Evolutionary conservation across 179 eudicot genomes (phyloP), one percentile per base, ranked within the genome.

Genomic region (Heliamphora pulchella): DNA sequence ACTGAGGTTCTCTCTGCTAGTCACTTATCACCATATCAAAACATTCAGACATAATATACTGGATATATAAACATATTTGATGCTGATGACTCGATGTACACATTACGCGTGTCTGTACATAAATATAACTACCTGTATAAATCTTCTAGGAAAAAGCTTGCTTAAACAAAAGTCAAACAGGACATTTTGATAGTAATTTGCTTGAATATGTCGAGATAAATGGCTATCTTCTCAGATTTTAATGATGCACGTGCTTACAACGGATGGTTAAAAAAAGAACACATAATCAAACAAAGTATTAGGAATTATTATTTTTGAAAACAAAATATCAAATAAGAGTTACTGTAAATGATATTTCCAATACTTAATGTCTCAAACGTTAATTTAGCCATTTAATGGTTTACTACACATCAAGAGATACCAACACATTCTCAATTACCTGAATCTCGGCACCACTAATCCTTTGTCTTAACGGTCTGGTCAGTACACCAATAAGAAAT

Each of bases 391-490:
- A 78, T 67, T 7, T 31, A 53, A 78, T 48, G 78, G 63, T 50
- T 50, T 65, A 64, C 15, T 78, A n/a, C 5, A 39, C 0, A 17
- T 8, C 0, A 13, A 20, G 3, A 55, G 66, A 79, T 31, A n/a
- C 8, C 72, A 64, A 2, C 53, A 71, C 8, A 20, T 57, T 47
- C 58, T 59, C 48, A 79, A 46, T 78, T 81, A 96, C 99, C 99
- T 96, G 99, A 78, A 96, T 84, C 86, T 96, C 98, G 63, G 97
- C 93, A 75, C 98, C 98, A 71, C 92, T 92, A 79, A 75, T 86
- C 83, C 79, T 89, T 82, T 96, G 99, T 65, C 98, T 87, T 81
- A 96, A 82, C 17, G 99, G 99, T 82, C 93, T 85, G 58, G 86
- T 88, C 58, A 96, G 89, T 22, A 93, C 79, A 79, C 98, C 98